Evolutionary conservation across 2,329 filamentous ascomycete genomes (phyloP).

Genomic region (Paraconiothyrium sp.): DNA sequence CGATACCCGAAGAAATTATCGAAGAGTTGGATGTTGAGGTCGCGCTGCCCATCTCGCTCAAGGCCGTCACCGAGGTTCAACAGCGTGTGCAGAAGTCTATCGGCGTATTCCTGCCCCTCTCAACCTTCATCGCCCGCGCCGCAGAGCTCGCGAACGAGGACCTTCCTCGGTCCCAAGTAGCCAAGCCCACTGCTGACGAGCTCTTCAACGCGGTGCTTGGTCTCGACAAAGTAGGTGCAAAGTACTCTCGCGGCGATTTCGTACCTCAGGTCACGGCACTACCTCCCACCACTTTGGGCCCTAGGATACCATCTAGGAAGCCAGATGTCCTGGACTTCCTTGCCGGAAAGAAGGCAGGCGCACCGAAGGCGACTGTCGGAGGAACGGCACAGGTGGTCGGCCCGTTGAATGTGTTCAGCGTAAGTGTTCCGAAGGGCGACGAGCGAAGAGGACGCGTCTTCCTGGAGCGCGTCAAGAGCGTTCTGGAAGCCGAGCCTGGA

Average conservation of each 20-base stretch:
- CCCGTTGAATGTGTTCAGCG: constrained; percentile 79
- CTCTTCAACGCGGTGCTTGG: constrained; percentile 91
- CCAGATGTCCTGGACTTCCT: constrained; percentile 87
- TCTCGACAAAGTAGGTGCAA: constrained; percentile 60
- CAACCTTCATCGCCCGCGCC: constrained; percentile 86
- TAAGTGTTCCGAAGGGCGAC: constrained; percentile 81
- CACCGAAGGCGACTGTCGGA: constrained; percentile 38
- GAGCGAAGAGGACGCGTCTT: constrained; percentile 84
- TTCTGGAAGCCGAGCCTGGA: constrained; percentile 63
- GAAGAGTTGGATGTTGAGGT: constrained; percentile 65
- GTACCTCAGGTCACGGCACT: constrained; percentile 73
- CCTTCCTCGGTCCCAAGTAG: constrained; percentile 73
- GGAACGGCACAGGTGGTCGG: constrained; percentile 49
- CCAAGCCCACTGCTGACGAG: constrained; percentile 77
- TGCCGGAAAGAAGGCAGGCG: constrained; percentile 41
- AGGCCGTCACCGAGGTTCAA: constrained; percentile 81
- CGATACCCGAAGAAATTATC: constrained; percentile 50
- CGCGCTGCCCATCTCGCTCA: constrained; percentile 79
- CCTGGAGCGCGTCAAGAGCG: constrained; percentile 83
- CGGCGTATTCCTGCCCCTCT: constrained; percentile 82
- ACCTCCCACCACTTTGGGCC: constrained; percentile 32
- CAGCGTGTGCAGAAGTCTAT: constrained; percentile 79
- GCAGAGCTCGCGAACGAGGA: constrained; percentile 88
- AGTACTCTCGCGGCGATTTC: constrained; percentile 68
- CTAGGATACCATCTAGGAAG: constrained; percentile 57